Percentiles rank a stretch among this genome's conserved stretches.
phyloP scores from a whole-genome alignment of 345 rosid species.

The Psidium guajava region DNA sequence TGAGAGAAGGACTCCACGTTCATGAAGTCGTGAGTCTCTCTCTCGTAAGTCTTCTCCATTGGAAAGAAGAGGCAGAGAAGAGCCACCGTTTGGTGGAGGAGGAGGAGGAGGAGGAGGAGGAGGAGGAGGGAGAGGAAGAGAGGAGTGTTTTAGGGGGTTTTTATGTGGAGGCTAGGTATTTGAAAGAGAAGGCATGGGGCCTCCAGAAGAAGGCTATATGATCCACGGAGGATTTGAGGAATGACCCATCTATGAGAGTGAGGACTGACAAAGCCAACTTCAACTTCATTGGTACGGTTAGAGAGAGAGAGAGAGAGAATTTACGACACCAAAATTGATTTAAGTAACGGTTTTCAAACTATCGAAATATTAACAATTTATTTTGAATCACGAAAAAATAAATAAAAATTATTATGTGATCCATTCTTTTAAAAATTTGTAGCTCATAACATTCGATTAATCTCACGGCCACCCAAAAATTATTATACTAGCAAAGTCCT shows the following conservation, averaged over 20 bases:
- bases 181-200: background rate
- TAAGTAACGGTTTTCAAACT: too few relatives aligned
- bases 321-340: too few relatives aligned
- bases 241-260: conserved; percentile 23
- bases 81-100: background rate
- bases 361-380: too few relatives aligned
- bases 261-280: conserved; percentile 32
- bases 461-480: too few relatives aligned
- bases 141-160: background rate
- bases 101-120: background rate
- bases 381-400: too few relatives aligned
- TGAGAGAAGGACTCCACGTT: conserved; percentile 46
- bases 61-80: background rate
- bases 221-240: conserved; percentile 18
- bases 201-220: conserved; percentile 11
- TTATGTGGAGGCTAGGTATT: background rate
- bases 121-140: background rate
- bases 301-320: background rate
- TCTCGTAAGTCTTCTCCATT: conserved; percentile 21
- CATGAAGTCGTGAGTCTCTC: conserved; percentile 40
- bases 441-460: too few relatives aligned
- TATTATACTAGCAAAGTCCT: too few relatives aligned
- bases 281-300: conserved; percentile 6
- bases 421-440: too few relatives aligned
- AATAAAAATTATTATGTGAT: too few relatives aligned